These are phyloP conservation scores for Knoxdaviesia proteae DNA, from an alignment of 2,329 filamentous ascomycete genomes.

Conservation along the genomic window DNA sequence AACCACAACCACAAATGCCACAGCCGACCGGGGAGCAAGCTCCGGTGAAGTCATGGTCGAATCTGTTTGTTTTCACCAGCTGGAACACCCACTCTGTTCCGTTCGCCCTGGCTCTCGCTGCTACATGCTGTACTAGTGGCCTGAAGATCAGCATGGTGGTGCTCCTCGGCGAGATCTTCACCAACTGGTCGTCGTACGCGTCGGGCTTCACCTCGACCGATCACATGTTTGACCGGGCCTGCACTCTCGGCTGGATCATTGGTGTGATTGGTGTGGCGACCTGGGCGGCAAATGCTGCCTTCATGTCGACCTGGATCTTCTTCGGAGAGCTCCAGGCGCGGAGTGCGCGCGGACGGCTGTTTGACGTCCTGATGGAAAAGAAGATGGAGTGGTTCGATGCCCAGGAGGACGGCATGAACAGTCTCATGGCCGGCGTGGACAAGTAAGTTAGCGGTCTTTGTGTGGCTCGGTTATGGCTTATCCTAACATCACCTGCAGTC, in stretches of 20 bases:
- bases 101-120: too few species aligned
- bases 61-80: too few species aligned
- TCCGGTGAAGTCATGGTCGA: too few species aligned
- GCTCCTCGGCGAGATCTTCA: too few species aligned
- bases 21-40: too few species aligned
- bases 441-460: slow-evolving; percentile 30
- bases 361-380: slow-evolving; percentile 46
- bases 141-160: too few species aligned
- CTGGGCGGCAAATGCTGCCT: slow-evolving; percentile 46
- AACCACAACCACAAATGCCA: too few species aligned
- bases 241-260: slow-evolving; percentile 30
- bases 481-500: slow-evolving; percentile 24
- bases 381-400: slow-evolving; percentile 70
- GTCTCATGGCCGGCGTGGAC: slow-evolving; percentile 51
- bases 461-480: neutral
- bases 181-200: too few species aligned
- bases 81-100: too few species aligned
- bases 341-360: slow-evolving; percentile 41
- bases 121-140: too few species aligned
- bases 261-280: slow-evolving; percentile 39
- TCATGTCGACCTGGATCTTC: slow-evolving; percentile 49
- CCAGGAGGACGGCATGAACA: slow-evolving; percentile 47
- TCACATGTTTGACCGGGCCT: too few species aligned
- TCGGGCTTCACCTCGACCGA: too few species aligned
- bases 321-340: slow-evolving; percentile 69